Conservation (phyloP, 108 stramenopile species). For the Bacterosira constricta region DNA sequence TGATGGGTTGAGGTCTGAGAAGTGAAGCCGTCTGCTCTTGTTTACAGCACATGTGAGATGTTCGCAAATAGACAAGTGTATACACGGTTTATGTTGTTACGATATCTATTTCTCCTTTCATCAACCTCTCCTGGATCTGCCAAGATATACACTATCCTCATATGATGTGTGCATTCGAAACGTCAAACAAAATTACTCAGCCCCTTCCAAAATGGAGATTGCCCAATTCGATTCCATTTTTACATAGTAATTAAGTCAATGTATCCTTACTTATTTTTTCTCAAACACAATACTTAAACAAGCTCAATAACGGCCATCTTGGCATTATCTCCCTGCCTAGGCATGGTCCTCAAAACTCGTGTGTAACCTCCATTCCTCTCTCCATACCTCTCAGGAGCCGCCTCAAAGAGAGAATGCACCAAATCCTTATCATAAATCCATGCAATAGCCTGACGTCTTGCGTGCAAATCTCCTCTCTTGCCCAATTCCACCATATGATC, state of each 20-base stretch:
- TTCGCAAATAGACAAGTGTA: too few relatives aligned
- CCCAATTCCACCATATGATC: slow-evolving; percentile 96
- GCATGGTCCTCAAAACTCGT: slow-evolving; percentile 92
- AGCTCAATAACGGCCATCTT: slow-evolving; percentile 97
- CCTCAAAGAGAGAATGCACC: slow-evolving; percentile 94
- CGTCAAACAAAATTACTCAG: too few relatives aligned
- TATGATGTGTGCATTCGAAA: too few relatives aligned
- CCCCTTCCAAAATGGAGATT: too few relatives aligned
- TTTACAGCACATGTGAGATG: too few relatives aligned
- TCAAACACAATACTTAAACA: slow-evolving; percentile 61
- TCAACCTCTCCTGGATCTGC: too few relatives aligned
- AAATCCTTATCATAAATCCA: slow-evolving; percentile 98
- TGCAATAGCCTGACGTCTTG: slow-evolving; percentile 91
- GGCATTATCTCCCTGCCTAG: slow-evolving; percentile 96
- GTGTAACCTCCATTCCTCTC: slow-evolving; percentile 91
- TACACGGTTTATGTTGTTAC: too few relatives aligned
- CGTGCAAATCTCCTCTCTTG: slow-evolving; percentile 94
- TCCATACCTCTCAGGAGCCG: slow-evolving; percentile 91
- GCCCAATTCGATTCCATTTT: too few relatives aligned
- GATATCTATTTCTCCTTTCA: too few relatives aligned
- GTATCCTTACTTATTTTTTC: slow-evolving; percentile 6
- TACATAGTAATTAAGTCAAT: slow-evolving; percentile 3
- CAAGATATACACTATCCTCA: too few relatives aligned
- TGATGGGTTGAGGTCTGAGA: too few relatives aligned
- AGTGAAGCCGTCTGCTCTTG: too few relatives aligned